Conservation (phyloP, 2,329 filamentous ascomycete species). For the Fusarium pilosicola region DNA sequence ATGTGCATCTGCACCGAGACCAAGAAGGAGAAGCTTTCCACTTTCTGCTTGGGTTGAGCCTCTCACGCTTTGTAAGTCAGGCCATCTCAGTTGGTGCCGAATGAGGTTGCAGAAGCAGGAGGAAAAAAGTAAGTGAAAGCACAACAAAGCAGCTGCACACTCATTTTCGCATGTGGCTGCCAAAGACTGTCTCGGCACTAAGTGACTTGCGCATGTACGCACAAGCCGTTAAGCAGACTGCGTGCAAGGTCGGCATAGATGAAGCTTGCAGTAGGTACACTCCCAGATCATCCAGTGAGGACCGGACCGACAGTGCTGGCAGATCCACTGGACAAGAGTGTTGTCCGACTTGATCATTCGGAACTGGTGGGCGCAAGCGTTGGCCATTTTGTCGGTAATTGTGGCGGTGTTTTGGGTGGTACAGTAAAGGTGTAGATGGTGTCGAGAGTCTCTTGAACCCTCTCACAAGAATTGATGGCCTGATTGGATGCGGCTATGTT, state of each 20-base stretch:
- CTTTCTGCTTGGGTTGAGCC: conserved; percentile 26
- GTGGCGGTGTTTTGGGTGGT: conserved; percentile 25
- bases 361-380: conserved; percentile 70
- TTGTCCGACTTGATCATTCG: conserved; percentile 74
- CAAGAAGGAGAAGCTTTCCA: conserved; percentile 19
- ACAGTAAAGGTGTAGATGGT: conserved; percentile 32
- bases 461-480: conserved; percentile 34
- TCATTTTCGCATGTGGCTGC: conserved; percentile 23
- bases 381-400: conserved; percentile 55
- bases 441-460: conserved; percentile 28
- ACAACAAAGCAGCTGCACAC: conserved; percentile 19
- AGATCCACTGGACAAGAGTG: conserved; percentile 72
- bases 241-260: conserved; percentile 69
- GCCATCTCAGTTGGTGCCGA: conserved; percentile 20
- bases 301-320: conserved; percentile 70
- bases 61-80: conserved; percentile 39
- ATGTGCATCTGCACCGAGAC: conserved; percentile 34
- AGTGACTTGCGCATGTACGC: background rate
- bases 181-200: conserved; percentile 31
- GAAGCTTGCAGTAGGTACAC: conserved; percentile 74
- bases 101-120: conserved; percentile 1
- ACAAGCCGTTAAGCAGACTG: conserved; percentile 47
- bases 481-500: conserved; percentile 37
- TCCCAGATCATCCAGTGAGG: conserved; percentile 76
- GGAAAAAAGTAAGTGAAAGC: background rate